A percentile compares a stretch with the other conserved stretches of the same genome.
Evolutionary conservation across 148 eudicot genomes (phyloP).

Genomic region (Rhododendron simsii): DNA sequence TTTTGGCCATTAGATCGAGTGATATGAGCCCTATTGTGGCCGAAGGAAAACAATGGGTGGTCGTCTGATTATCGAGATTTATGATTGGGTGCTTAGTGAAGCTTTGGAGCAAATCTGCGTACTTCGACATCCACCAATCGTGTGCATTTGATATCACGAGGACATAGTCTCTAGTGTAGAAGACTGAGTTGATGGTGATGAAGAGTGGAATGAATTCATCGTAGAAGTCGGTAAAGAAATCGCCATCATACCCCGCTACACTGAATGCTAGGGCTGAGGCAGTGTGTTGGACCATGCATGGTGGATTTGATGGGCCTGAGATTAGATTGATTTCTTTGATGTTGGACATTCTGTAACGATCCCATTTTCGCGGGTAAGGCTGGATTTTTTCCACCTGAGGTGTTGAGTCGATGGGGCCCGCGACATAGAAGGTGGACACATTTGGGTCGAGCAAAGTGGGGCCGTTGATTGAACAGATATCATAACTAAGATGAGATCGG

Average conservation of each 20-base stretch:
- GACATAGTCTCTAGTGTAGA: slow-evolving; percentile 29
- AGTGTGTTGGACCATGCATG: slow-evolving; percentile 39
- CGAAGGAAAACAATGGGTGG: slow-evolving; percentile 48
- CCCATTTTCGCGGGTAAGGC: slow-evolving; percentile 64
- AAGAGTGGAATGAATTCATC: slow-evolving; percentile 60
- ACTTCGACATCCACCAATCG: slow-evolving; percentile 58
- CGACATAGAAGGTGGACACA: slow-evolving; percentile 24
- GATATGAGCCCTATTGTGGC: slow-evolving; percentile 43
- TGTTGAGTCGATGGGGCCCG: not conserved
- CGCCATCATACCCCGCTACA: slow-evolving; percentile 44
- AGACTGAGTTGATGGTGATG: slow-evolving; percentile 37
- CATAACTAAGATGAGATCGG: slow-evolving; percentile 35
- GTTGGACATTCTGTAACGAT: slow-evolving; percentile 34
- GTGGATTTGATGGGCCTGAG: slow-evolving; percentile 17
- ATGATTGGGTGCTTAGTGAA: slow-evolving; percentile 37
- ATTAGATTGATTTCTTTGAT: slow-evolving; percentile 45
- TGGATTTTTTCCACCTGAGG: slow-evolving; percentile 30
- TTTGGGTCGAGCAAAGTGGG: slow-evolving; percentile 38
- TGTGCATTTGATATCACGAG: slow-evolving; percentile 42
- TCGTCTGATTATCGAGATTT: slow-evolving; percentile 39
- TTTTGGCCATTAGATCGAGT: slow-evolving; percentile 36
- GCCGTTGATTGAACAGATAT: slow-evolving; percentile 39
- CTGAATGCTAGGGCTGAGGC: slow-evolving; percentile 50
- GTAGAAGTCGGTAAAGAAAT: slow-evolving; percentile 52
- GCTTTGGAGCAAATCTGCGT: slow-evolving; percentile 29